A percentile compares a stretch with the other conserved stretches of the same genome.
Conservation (phyloP, 805 yeast genomes). For the Dipodascus geniculatus region DNA sequence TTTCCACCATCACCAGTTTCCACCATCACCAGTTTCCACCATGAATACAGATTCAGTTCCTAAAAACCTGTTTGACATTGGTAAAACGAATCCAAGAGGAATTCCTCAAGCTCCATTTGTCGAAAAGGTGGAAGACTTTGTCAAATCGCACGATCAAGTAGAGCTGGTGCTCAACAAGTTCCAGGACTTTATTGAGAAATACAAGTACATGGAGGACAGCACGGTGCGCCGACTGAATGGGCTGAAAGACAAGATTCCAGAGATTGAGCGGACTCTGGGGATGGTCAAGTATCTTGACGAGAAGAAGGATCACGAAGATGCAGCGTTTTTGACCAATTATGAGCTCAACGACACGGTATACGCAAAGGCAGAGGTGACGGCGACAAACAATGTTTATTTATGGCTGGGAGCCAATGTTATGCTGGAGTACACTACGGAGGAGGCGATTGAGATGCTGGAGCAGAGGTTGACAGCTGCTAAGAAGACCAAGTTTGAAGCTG, state of each 20-base stretch:
- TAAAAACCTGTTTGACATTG: neutral
- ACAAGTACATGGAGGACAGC: slow-evolving; percentile 63
- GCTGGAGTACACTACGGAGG: slow-evolving; percentile 87
- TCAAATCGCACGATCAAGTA: slow-evolving; percentile 59
- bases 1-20: no score
- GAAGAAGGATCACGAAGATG: slow-evolving; percentile 30
- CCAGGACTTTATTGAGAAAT: slow-evolving; percentile 59
- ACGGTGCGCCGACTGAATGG: slow-evolving; percentile 30
- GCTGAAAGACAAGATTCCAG: slow-evolving; percentile 72
- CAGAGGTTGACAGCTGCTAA: slow-evolving; percentile 53
- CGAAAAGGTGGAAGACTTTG: slow-evolving; percentile 64
- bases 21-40: no score
- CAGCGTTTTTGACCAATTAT: slow-evolving; percentile 59
- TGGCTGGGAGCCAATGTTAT: slow-evolving; percentile 99
- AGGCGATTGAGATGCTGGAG: slow-evolving; percentile 62
- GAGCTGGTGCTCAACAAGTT: slow-evolving; percentile 58
- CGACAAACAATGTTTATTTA: slow-evolving; percentile 56
- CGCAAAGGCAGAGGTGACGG: slow-evolving; percentile 65
- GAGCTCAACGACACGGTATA: slow-evolving; percentile 89
- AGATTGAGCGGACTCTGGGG: slow-evolving; percentile 72
- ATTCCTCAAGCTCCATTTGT: slow-evolving; percentile 95
- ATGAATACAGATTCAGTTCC: no score
- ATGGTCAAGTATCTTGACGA: slow-evolving; percentile 50
- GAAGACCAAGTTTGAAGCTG: slow-evolving; percentile 45
- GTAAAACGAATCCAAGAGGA: slow-evolving; percentile 77